These are phyloP conservation scores for Debaryomyces psychrophilus DNA, from an alignment of 1,139 yeast species.

Conservation along the genomic window DNA sequence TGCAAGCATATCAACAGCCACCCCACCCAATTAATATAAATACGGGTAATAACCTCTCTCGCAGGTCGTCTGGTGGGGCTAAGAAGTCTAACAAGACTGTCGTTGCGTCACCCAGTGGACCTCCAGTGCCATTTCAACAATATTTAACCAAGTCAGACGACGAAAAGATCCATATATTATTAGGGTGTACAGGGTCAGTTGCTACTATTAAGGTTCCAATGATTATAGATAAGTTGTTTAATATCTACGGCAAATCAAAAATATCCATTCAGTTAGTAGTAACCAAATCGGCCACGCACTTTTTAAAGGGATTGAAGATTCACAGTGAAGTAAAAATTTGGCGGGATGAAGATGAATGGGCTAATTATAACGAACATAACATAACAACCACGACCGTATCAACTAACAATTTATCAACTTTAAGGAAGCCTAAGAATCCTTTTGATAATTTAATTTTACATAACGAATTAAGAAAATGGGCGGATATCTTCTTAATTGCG, in stretches of 20 bases:
- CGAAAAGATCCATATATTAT: conserved; percentile 78
- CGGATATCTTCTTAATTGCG: conserved; percentile 86
- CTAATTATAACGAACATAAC: conserved; percentile 48
- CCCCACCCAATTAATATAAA: conserved; percentile 28
- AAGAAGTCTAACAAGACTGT: conserved; percentile 37
- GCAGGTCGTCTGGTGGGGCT: conserved; percentile 22
- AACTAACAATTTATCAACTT: conserved; percentile 9
- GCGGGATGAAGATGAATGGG: conserved; percentile 95
- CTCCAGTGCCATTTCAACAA: conserved; percentile 75
- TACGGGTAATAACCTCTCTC: conserved; percentile 17
- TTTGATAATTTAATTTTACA: conserved; percentile 64
- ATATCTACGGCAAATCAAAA: conserved; percentile 68
- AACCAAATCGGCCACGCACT: conserved; percentile 82
- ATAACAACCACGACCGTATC: conserved; percentile 20
- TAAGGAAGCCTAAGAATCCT: conserved; percentile 41
- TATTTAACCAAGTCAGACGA: conserved; percentile 73
- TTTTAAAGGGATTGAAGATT: conserved; percentile 74
- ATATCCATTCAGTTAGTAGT: conserved; percentile 84
- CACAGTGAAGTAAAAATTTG: conserved; percentile 86
- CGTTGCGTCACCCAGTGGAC: conserved; percentile 63
- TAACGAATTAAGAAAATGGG: conserved; percentile 92
- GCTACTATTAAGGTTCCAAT: conserved; percentile 92
- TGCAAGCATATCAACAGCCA: conserved; percentile 1
- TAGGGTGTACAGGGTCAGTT: conserved; percentile 95
- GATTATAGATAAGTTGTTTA: conserved; percentile 79